These are phyloP conservation scores for Moesziomyces globuligerus DNA, from an alignment of 1,284 basidiomycete species.

Conservation along the genomic window DNA sequence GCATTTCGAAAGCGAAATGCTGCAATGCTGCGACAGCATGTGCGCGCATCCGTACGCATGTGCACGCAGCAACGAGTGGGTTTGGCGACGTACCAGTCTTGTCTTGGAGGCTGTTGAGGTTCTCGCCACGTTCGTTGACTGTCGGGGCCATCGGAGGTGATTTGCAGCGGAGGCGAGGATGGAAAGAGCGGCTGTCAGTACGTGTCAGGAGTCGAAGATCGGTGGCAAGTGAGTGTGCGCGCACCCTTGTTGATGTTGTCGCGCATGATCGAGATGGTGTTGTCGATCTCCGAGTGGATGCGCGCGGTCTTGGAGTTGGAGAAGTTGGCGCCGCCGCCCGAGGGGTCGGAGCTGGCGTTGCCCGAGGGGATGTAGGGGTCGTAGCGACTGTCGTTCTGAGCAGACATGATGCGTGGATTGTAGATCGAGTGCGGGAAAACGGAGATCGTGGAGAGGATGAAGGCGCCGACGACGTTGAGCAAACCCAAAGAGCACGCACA, in stretches of 20 bases:
- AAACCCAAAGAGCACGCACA: constrained; percentile 4
- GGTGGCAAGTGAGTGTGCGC: background rate
- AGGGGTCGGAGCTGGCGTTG: constrained; percentile 48
- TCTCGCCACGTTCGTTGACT: constrained; percentile 95
- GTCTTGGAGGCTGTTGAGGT: constrained; percentile 92
- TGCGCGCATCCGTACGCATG: too few relatives aligned
- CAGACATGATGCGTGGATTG: constrained; percentile 41
- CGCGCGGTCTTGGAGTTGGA: constrained; percentile 62
- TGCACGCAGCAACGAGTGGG: too few relatives aligned
- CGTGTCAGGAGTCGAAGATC: background rate
- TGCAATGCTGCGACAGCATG: too few relatives aligned
- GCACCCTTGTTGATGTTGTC: constrained; percentile 79
- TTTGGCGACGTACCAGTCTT: constrained; percentile 84
- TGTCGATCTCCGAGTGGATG: constrained; percentile 66
- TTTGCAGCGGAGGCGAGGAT: too few relatives aligned
- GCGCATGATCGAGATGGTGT: constrained; percentile 82
- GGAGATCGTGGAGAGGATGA: constrained; percentile 8
- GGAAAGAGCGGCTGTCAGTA: too few relatives aligned
- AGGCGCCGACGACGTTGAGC: constrained; percentile 5
- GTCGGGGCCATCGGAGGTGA: background rate
- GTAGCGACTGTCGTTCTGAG: constrained; percentile 55
- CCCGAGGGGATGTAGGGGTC: constrained; percentile 65
- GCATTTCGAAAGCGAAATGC: too few relatives aligned
- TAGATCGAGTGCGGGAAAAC: too few relatives aligned
- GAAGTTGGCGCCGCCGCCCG: constrained; percentile 48